These are phyloP conservation scores for Xylaria longipes DNA, from an alignment of 495 filamentous ascomycete genomes.

Conservation along the genomic window DNA sequence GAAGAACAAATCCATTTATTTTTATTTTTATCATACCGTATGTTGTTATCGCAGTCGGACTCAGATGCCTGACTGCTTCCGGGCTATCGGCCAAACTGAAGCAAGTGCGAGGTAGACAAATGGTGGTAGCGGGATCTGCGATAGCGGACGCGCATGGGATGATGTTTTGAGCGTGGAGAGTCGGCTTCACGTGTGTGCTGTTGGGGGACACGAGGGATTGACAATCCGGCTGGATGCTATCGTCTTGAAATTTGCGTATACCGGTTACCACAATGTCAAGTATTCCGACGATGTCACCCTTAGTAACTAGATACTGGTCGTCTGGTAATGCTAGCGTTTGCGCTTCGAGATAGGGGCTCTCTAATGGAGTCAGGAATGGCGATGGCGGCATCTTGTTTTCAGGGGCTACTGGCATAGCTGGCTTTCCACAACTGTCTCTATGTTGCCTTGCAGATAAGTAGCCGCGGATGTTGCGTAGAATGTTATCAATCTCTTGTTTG, in stretches of 20 bases:
- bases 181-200: conserved; percentile 29
- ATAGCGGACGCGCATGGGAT: conserved; percentile 30
- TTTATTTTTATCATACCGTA: conserved; percentile 28
- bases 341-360: not conserved
- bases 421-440: conserved; percentile 9
- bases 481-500: conserved; percentile 29
- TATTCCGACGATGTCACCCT: conserved; percentile 34
- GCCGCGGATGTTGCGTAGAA: conserved; percentile 31
- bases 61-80: conserved; percentile 4
- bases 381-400: conserved; percentile 12
- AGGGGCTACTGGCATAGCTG: not conserved
- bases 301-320: conserved; percentile 33
- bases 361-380: not conserved
- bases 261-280: conserved; percentile 34
- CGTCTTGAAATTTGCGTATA: conserved; percentile 25
- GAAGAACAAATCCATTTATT: no score
- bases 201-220: conserved; percentile 33
- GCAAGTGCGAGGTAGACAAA: conserved; percentile 33
- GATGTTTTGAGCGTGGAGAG: conserved; percentile 26
- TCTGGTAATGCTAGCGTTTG: not conserved
- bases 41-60: conserved; percentile 29
- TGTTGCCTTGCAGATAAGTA: conserved; percentile 33
- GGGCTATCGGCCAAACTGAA: conserved; percentile 28
- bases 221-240: conserved; percentile 15
- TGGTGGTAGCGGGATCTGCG: conserved; percentile 39